Percentiles rank a stretch among this genome's conserved stretches.
Conservation (phyloP, 768 basidiomycete genomes). For the Phylloporus arenicola region DNA sequence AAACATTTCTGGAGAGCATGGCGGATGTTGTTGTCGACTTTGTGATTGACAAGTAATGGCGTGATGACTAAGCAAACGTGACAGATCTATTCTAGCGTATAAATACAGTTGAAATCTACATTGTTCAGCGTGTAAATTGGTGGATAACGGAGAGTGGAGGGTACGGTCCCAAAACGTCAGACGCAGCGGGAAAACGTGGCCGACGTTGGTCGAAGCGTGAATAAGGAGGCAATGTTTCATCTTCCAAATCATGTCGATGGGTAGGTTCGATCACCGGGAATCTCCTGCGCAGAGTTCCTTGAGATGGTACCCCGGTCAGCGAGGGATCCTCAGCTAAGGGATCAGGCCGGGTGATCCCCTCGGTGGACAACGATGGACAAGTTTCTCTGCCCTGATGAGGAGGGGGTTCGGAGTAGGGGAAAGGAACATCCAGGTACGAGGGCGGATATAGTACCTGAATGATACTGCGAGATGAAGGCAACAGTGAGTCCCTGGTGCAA, state of each 20-base stretch:
- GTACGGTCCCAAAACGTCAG: slow-evolving; percentile 25
- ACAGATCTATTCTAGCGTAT: background rate
- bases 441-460: slow-evolving; percentile 27
- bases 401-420: slow-evolving; percentile 10
- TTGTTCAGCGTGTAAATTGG: background rate
- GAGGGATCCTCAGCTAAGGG: slow-evolving; percentile 11
- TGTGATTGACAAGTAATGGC: background rate
- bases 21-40: background rate
- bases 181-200: slow-evolving; percentile 14
- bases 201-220: slow-evolving; percentile 24
- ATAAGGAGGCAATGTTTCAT: slow-evolving; percentile 22
- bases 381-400: background rate
- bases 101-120: background rate
- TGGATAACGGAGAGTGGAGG: slow-evolving; percentile 16
- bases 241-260: slow-evolving; percentile 1
- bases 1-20: slow-evolving; percentile 28
- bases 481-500: background rate
- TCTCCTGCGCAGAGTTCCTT: background rate
- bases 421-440: slow-evolving; percentile 9
- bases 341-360: background rate
- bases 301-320: slow-evolving; percentile 15
- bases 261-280: background rate
- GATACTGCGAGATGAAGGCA: slow-evolving; percentile 21
- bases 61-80: slow-evolving; percentile 15
- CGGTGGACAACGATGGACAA: background rate